Base-by-base conservation (phyloP, 805 yeast genomes). In the Candida quercuum region DNA sequence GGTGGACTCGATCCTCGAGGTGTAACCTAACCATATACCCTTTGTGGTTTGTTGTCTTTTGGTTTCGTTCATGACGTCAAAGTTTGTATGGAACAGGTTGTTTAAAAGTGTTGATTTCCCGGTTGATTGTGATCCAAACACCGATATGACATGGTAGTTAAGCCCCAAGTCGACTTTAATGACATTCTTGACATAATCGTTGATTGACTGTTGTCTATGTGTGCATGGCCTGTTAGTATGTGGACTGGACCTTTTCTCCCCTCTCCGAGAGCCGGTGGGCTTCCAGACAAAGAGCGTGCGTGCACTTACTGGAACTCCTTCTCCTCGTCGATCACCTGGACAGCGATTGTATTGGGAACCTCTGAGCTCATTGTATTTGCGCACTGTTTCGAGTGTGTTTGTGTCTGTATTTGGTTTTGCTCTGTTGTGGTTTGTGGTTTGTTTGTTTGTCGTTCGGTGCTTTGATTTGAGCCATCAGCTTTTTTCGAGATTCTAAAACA, bases 121-220 rank as follows among this genome's bases (percentile, higher is more conserved):
- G 5, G 97, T 88, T 3, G 95, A 83, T 57, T 93, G 99, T 1
- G 96, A 87, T 5, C 99, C 99, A 67, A 93, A 93, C 27, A 93
- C 99, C 0, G 98, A 81, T 4, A 93, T 86, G 15, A 93, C 78
- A 59, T 93, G 96, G 64, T 91, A 89, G 49, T 81, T 70, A 39
- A 82, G 64, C 0, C 89, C 95, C 12, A 71, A 67, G 30, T 67
- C 67, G 32, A 52, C 45, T 20, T 63, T 53, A 36, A 74, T 59
- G 5, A 41, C 51, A 58, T 69, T 6, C 46, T 53, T 42, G 54
- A 57, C 39, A 64, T 57, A 45, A n/a, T 43, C 22, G 17, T 36
- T 38, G 30, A 53, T 41, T 6, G 37, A 26, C 17, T 34, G 36
- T 12, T 32, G 25, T 22, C 43, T 39, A 28, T 10, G 7, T 15